Conservation (phyloP, 1,284 basidiomycete genomes). For the Puccinia brachypodii region DNA sequence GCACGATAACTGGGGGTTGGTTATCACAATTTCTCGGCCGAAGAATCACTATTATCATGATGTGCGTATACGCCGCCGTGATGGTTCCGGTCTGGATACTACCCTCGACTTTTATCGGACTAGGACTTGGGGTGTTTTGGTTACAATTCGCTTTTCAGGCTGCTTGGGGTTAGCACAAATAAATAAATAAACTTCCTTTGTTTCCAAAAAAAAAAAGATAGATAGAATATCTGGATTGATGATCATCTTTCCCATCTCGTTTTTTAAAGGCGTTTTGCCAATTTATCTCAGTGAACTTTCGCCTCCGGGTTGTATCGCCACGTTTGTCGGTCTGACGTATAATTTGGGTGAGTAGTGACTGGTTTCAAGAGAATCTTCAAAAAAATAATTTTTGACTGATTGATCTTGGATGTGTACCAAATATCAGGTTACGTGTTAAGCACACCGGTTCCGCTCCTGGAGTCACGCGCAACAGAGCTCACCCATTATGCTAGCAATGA, state of each 20-base stretch:
- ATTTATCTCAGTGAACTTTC: slow-evolving; percentile 87
- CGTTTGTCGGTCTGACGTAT: slow-evolving; percentile 88
- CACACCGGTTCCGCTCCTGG: background rate
- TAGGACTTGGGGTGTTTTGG: slow-evolving; percentile 63
- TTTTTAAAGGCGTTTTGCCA: slow-evolving; percentile 64
- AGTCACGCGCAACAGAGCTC: background rate
- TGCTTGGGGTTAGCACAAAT: slow-evolving; percentile 56
- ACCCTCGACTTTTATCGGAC: slow-evolving; percentile 56
- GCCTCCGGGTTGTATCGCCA: slow-evolving; percentile 86
- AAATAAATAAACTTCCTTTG: slow-evolving; percentile 52
- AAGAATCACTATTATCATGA: slow-evolving; percentile 77
- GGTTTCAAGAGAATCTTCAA: no score
- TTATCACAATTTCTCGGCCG: slow-evolving; percentile 81
- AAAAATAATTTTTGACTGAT: background rate
- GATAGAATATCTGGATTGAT: background rate
- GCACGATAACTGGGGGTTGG: slow-evolving; percentile 75
- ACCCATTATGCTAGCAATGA: background rate
- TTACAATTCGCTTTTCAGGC: slow-evolving; percentile 64
- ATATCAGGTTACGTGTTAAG: background rate
- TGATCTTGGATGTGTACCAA: background rate
- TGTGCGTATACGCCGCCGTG: slow-evolving; percentile 61
- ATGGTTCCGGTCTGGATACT: slow-evolving; percentile 58
- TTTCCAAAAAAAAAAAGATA: no score
- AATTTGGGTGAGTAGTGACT: slow-evolving; percentile 73
- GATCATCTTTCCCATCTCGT: background rate